phyloP scores from a whole-genome alignment of 768 basidiomycete species.

The Suillus subalutaceus region DNA sequence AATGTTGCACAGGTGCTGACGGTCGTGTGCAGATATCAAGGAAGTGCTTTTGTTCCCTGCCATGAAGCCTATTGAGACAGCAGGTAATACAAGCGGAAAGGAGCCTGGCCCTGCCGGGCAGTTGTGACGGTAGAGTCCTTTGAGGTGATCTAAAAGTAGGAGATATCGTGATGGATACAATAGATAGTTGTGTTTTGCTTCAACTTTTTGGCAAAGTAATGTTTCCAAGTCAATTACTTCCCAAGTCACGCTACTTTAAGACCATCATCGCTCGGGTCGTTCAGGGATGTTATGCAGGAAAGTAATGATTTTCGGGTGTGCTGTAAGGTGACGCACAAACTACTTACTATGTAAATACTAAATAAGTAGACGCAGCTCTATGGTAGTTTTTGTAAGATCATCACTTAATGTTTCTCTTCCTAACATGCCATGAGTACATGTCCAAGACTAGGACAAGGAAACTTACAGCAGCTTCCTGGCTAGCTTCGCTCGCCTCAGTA shows the following conservation, averaged over 20 bases:
- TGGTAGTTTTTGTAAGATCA: background rate
- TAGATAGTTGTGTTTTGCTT: background rate
- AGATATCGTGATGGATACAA: background rate
- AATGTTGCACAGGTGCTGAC: conserved; percentile 13
- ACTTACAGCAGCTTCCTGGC: conserved; percentile 2
- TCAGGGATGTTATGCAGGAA: conserved; percentile 2
- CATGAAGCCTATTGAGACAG: conserved; percentile 82
- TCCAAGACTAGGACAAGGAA: too few relatives aligned
- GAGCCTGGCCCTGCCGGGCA: conserved; percentile 33
- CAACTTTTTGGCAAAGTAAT: background rate
- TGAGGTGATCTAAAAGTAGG: conserved; percentile 8
- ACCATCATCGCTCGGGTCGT: background rate
- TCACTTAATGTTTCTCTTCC: background rate
- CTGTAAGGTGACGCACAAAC: background rate
- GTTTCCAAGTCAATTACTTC: background rate
- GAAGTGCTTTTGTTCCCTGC: conserved; percentile 96
- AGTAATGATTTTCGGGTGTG: background rate
- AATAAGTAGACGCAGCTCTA: conserved; percentile 8
- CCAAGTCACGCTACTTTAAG: background rate
- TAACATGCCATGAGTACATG: background rate
- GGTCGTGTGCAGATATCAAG: conserved; percentile 77
- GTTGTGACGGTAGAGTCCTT: background rate
- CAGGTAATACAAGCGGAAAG: conserved; percentile 37
- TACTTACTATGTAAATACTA: conserved; percentile 5
- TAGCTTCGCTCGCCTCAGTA: background rate